Base-by-base conservation (phyloP, 2,329 filamentous ascomycete species). In the Aspergillus sergii region DNA sequence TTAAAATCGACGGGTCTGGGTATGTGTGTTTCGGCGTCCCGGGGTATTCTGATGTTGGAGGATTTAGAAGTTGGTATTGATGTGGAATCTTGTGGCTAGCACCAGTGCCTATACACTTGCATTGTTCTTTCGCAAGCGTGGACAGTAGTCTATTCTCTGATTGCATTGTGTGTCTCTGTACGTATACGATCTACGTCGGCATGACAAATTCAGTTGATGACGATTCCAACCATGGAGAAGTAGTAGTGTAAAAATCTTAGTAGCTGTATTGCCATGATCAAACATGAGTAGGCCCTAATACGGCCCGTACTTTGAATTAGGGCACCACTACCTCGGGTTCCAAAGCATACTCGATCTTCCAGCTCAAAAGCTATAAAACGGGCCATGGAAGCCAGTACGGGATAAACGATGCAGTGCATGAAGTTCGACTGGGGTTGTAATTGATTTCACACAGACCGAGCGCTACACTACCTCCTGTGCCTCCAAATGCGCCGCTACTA, bases 21-120 rank as follows among this genome's bases (percentile, higher is more conserved):
- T 65, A 66, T 70, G 64, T 69, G 71, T 32, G 66, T 64, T 61
- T 60, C 55, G 73, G 74, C 70, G 73, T 76, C 62, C 64, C 71
- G 70, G 64, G 72, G 60, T 60, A 56, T 55, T 66, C 56, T 69
- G 62, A 68, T 67, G 62, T 57, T 59, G 59, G 61, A 67, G 63
- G 65, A 68, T 65, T 64, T 64, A 64, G 59, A 69, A 66, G 46
- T 65, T 67, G 64, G 64, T 51, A 67, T 64, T 58, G 58, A 66
- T 58, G 61, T 62, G 57, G 51, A 62, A 60, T 62, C 45, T 64
- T 61, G 51, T 64, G 58, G 62, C 59, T 64, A 50, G 53, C 59
- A 63, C 50, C 46, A 46, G 48, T 46, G 51, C 34, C 36, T 57
- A 30, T 50, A 56, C 28, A 26, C 14, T 63, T 57, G 60, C 43